These are phyloP conservation scores for Coemansia sp. DNA, from an alignment of 192 early-diverging fungal genomes.

Conservation along the genomic window DNA sequence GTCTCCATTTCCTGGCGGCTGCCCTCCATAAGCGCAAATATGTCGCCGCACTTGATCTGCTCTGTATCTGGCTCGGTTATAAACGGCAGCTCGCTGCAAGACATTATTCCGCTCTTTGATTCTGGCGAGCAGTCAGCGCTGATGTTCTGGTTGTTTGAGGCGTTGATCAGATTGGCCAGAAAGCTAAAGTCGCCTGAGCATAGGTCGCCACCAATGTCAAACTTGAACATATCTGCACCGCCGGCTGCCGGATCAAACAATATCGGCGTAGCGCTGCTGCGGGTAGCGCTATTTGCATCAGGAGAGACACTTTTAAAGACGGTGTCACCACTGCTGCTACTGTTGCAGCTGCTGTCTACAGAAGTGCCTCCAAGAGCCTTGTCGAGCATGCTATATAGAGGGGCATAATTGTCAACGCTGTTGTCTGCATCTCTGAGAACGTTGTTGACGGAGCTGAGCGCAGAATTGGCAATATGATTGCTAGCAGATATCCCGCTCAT, in stretches of 20 bases:
- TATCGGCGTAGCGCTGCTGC: slow-evolving; percentile 5
- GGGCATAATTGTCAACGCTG: not conserved
- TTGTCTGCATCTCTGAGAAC: not conserved
- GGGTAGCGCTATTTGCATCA: slow-evolving; percentile 1
- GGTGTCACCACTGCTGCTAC: slow-evolving; percentile 9
- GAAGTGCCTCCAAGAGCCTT: slow-evolving; percentile 4
- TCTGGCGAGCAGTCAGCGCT: not conserved
- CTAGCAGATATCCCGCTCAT: not conserved
- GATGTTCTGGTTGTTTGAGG: slow-evolving; percentile 1
- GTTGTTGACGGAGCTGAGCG: not conserved
- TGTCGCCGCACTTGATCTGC: not conserved
- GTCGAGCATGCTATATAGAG: slow-evolving; percentile 12
- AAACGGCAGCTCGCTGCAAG: not conserved
- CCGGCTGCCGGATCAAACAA: not conserved
- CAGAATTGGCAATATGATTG: not conserved
- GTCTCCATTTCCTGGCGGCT: no score
- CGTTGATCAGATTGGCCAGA: slow-evolving; percentile 30
- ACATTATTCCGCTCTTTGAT: not conserved
- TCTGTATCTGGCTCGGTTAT: not conserved
- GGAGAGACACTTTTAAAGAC: slow-evolving; percentile 8
- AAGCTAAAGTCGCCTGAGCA: slow-evolving; percentile 18
- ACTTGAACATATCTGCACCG: slow-evolving; percentile 8
- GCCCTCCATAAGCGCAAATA: no score
- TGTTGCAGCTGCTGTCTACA: slow-evolving; percentile 4
- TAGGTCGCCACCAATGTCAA: slow-evolving; percentile 1